Percentiles rank a stretch among this genome's conserved stretches.
These are phyloP conservation scores for Anthoceros angustus DNA, from an alignment of 225 moss, liverwort and hornwort species.

Conservation along the genomic window DNA sequence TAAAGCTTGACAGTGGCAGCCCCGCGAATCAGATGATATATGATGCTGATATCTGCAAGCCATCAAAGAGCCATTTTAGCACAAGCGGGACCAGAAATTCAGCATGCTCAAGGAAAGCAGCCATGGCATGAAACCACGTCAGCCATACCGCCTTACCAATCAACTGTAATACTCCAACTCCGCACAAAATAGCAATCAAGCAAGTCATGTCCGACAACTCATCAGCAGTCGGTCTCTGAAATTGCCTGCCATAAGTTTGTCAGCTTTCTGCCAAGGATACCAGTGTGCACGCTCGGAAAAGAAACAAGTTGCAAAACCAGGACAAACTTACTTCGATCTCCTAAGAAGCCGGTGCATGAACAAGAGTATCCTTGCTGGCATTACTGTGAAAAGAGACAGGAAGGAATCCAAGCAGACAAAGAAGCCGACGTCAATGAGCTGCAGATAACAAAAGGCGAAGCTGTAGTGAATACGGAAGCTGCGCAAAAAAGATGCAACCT, in stretches of 20 bases:
- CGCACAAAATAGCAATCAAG: constrained; percentile 62
- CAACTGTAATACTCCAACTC: constrained; percentile 72
- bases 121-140: background rate
- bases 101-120: background rate
- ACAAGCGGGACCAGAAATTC: too few relatives aligned
- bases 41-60: constrained; percentile 86
- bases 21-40: constrained; percentile 93
- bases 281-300: constrained; percentile 2
- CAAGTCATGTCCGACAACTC: constrained; percentile 86
- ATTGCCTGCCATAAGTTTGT: constrained; percentile 58
- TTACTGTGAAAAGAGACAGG: constrained; percentile 80
- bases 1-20: constrained; percentile 92
- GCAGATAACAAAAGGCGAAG: constrained; percentile 29
- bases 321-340: constrained; percentile 46
- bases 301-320: background rate
- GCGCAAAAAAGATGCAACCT: too few relatives aligned
- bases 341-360: constrained; percentile 60
- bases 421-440: constrained; percentile 99
- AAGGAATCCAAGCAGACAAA: constrained; percentile 98
- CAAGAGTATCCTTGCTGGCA: constrained; percentile 87
- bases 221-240: constrained; percentile 72
- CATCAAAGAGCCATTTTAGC: constrained; percentile 6
- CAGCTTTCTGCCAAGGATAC: constrained; percentile 13
- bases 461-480: background rate
- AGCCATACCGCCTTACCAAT: constrained; percentile 29